Conservation (phyloP, 73 alveolate species). For the Paramecium pentaurelia region DNA sequence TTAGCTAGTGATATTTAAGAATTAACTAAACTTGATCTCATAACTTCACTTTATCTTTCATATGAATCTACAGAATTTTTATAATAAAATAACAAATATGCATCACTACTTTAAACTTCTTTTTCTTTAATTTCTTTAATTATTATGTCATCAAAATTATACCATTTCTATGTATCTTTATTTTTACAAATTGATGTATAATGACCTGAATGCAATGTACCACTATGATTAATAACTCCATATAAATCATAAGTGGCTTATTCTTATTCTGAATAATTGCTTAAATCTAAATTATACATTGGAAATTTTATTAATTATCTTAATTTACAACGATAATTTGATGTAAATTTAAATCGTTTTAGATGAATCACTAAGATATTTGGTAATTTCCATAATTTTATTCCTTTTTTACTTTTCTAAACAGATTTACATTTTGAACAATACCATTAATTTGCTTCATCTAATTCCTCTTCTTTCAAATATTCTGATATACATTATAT, state of each 20-base stretch:
- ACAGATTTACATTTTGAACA: conserved; percentile 86
- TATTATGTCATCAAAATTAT: conserved; percentile 65
- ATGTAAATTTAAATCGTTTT: conserved; percentile 78
- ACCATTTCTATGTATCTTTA: conserved; percentile 66
- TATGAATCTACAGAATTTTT: conserved; percentile 74
- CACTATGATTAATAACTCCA: conserved; percentile 88
- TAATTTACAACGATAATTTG: conserved; percentile 72
- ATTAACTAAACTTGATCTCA: not conserved
- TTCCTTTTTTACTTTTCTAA: conserved; percentile 74
- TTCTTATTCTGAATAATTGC: conserved; percentile 73
- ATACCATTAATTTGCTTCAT: conserved; percentile 78
- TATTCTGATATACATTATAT: conserved; percentile 69
- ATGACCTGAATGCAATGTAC: conserved; percentile 87
- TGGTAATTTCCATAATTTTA: conserved; percentile 90
- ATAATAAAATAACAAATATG: conserved; percentile 75
- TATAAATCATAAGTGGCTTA: conserved; percentile 86
- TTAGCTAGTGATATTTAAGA: not conserved
- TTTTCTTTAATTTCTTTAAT: conserved; percentile 55
- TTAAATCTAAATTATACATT: conserved; percentile 73
- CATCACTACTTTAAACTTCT: conserved; percentile 60
- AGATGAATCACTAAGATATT: conserved; percentile 84
- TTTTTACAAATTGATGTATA: conserved; percentile 87
- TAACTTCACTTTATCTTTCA: conserved; percentile 68
- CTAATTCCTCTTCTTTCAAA: conserved; percentile 82
- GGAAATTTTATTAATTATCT: conserved; percentile 83